A percentile compares a stretch with the other conserved stretches of the same genome.
Evolutionary conservation across 257 asterid genomes (phyloP).

Genomic region (Cruciata laevipes): DNA sequence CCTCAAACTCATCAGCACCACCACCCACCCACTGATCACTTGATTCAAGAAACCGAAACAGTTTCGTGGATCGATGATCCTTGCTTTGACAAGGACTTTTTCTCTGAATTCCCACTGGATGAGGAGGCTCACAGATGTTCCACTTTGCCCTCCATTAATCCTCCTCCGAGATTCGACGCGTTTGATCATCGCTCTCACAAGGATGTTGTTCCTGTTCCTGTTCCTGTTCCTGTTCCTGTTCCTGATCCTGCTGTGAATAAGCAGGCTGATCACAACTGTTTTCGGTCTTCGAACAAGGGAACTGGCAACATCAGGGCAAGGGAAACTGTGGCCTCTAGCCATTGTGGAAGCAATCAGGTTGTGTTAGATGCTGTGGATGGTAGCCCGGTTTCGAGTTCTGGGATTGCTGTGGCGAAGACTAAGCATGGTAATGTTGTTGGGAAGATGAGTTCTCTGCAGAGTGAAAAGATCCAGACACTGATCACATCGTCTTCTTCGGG

Average conservation of each 20-base stretch:
- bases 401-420: slow-evolving; percentile 24
- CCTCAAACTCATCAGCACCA: slow-evolving; percentile 27
- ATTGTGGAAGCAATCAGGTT: slow-evolving; percentile 71
- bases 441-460: slow-evolving; percentile 25
- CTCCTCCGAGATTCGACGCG: slow-evolving; percentile 40
- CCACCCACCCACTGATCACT: slow-evolving; percentile 19
- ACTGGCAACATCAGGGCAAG: slow-evolving; percentile 6
- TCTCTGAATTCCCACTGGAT: slow-evolving; percentile 36
- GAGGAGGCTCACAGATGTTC: slow-evolving; percentile 16
- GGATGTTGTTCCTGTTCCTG: slow-evolving; percentile 5
- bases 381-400: slow-evolving; percentile 39
- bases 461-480: slow-evolving; percentile 34
- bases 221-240: slow-evolving; percentile 15
- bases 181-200: slow-evolving; percentile 12
- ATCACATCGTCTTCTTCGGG: slow-evolving; percentile 57
- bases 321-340: slow-evolving; percentile 59
- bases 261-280: slow-evolving; percentile 8
- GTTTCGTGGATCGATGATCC: slow-evolving; percentile 61
- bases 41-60: slow-evolving; percentile 47
- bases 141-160: slow-evolving; percentile 18
- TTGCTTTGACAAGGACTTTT: slow-evolving; percentile 51
- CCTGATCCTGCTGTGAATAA: slow-evolving; percentile 9
- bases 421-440: slow-evolving; percentile 18
- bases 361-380: slow-evolving; percentile 28
- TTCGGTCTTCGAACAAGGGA: slow-evolving; percentile 7